These are phyloP conservation scores for Backusella psychrophila DNA, from an alignment of 192 early-diverging fungal species.

Conservation along the genomic window DNA sequence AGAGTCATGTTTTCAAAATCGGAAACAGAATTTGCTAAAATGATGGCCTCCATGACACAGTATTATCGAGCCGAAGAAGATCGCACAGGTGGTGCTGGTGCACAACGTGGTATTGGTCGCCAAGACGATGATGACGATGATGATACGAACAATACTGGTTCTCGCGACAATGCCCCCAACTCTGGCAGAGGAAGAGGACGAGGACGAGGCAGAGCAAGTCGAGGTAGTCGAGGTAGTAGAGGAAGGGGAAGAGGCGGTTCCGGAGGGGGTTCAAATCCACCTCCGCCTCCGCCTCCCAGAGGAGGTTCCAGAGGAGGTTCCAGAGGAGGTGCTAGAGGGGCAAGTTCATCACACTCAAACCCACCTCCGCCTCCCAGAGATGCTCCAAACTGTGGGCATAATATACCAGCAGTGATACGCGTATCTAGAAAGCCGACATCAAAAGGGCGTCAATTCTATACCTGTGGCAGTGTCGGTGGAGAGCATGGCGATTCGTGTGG, in stretches of 20 bases:
- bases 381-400: neutral
- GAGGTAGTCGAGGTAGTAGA: constrained; percentile 4
- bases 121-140: neutral
- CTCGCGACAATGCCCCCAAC: neutral
- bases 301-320: constrained; percentile 2
- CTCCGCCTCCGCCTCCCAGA: neutral
- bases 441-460: constrained; percentile 23
- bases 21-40: constrained; percentile 40
- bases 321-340: neutral
- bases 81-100: constrained; percentile 8
- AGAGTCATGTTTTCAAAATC: constrained; percentile 62
- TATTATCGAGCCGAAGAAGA: constrained; percentile 22
- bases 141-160: neutral
- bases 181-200: neutral
- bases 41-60: constrained; percentile 45
- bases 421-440: constrained; percentile 19
- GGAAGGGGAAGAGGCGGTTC: constrained; percentile 1
- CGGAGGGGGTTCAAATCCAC: neutral
- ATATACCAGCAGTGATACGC: neutral
- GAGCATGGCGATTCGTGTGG: neutral
- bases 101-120: neutral
- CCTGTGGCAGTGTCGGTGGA: constrained; percentile 9
- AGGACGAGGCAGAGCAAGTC: neutral
- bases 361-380: neutral
- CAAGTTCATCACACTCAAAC: no score